Percentiles rank a stretch among this genome's conserved stretches.
These are phyloP conservation scores for Venturia asperata DNA, from an alignment of 2,329 filamentous ascomycete genomes.

Conservation along the genomic window DNA sequence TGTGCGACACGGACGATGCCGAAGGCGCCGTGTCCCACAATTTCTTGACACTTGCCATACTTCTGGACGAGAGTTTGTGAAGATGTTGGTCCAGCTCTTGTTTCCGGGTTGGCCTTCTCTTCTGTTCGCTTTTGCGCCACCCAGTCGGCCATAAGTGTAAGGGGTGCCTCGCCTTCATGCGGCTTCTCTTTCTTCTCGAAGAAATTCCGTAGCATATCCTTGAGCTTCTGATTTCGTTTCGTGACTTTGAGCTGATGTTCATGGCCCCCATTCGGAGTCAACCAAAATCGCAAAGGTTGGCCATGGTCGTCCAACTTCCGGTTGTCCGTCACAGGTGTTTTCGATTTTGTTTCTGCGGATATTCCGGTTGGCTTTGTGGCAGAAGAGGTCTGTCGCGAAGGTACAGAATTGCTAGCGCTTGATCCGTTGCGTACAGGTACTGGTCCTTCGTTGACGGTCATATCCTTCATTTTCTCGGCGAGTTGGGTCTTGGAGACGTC, in stretches of 20 bases:
- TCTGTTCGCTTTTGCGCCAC: constrained; percentile 88
- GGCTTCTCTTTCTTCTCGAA: constrained; percentile 67
- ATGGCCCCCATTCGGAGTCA: constrained; percentile 62
- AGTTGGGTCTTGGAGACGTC: constrained; percentile 16
- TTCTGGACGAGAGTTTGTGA: constrained; percentile 83
- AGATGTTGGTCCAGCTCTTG: constrained; percentile 66
- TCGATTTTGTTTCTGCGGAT: constrained; percentile 25
- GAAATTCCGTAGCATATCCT: constrained; percentile 82
- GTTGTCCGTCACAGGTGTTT: constrained; percentile 23
- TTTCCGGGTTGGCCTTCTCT: constrained; percentile 65
- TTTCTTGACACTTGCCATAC: constrained; percentile 96
- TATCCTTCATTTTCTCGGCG: constrained; percentile 18
- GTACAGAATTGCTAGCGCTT: constrained; percentile 22
- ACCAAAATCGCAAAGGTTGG: constrained; percentile 47
- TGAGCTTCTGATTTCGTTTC: constrained; percentile 88
- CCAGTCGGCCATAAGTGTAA: constrained; percentile 93
- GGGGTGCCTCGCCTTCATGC: constrained; percentile 62
- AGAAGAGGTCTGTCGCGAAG: constrained; percentile 5
- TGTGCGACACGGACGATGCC: constrained; percentile 96
- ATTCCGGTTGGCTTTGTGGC: constrained; percentile 21
- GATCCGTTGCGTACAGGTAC: constrained; percentile 26
- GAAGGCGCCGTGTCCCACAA: constrained; percentile 92
- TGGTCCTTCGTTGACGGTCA: constrained; percentile 13
- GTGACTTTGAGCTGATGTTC: constrained; percentile 84
- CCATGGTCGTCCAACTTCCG: constrained; percentile 22